Evolutionary conservation across 1,139 yeast genomes (phyloP).

Genomic region (Kurtzmaniella quercitrusa): DNA sequence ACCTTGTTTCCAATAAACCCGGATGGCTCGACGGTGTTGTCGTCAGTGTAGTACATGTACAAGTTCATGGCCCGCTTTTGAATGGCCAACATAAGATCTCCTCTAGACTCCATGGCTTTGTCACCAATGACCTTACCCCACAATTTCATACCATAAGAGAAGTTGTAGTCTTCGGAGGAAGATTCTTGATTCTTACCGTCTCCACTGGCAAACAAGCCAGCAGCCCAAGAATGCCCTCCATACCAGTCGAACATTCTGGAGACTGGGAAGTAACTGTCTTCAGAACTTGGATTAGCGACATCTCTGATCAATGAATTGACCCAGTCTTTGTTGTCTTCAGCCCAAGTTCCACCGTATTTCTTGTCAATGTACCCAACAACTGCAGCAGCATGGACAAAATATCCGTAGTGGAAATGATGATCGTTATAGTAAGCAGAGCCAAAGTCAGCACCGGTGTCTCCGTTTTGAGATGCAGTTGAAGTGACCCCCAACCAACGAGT

Average conservation of each 20-base stretch:
- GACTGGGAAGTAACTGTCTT: conserved; percentile 67
- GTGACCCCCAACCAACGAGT: conserved; percentile 64
- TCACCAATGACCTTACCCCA: conserved; percentile 79
- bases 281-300: conserved; percentile 66
- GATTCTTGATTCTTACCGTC: conserved; percentile 84
- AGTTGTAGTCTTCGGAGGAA: conserved; percentile 76
- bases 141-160: conserved; percentile 75
- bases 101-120: conserved; percentile 69
- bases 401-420: conserved; percentile 81
- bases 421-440: conserved; percentile 73
- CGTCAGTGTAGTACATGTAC: conserved; percentile 55
- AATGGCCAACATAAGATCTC: conserved; percentile 68
- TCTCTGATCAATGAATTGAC: conserved; percentile 66
- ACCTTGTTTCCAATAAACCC: conserved; percentile 59
- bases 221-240: conserved; percentile 84
- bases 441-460: conserved; percentile 40
- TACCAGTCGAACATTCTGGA: conserved; percentile 78
- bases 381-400: conserved; percentile 75
- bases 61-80: conserved; percentile 57
- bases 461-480: conserved; percentile 53
- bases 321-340: conserved; percentile 58
- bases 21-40: conserved; percentile 58
- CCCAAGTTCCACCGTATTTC: conserved; percentile 63
- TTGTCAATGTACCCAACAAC: conserved; percentile 63
- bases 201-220: conserved; percentile 62